Percentiles rank a stretch among this genome's conserved stretches.
phyloP scores from a whole-genome alignment of 2,329 filamentous ascomycete species.

The Thelonectria discophora region DNA sequence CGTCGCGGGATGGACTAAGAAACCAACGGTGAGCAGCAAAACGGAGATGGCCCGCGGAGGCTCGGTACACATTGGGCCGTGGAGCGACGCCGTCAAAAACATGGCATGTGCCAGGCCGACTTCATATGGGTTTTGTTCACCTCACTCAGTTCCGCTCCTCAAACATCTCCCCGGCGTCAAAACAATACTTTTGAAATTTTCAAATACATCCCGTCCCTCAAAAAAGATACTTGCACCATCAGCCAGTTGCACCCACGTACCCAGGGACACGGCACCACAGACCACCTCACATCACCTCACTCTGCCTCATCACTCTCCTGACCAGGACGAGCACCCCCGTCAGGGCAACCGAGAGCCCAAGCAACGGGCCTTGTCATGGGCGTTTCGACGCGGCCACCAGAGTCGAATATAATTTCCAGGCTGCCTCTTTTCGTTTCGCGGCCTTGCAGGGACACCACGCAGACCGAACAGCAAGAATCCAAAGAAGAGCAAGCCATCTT shows the following conservation, averaged over 20 bases:
- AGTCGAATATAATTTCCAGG: conserved; percentile 29
- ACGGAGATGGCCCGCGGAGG: conserved; percentile 7
- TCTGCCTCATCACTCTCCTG: conserved; percentile 41
- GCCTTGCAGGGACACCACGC: conserved; percentile 34
- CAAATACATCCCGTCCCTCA: background rate
- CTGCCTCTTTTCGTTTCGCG: conserved; percentile 28
- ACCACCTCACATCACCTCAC: conserved; percentile 43
- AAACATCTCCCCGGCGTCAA: background rate
- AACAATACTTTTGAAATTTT: background rate
- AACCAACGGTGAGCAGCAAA: conserved; percentile 9
- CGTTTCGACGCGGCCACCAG: conserved; percentile 32
- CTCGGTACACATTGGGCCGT: conserved; percentile 19
- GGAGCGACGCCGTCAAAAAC: background rate
- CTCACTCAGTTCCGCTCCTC: too few species aligned
- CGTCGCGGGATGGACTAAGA: conserved; percentile 18
- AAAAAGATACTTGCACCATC: conserved; percentile 3
- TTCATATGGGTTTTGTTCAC: background rate
- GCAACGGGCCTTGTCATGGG: conserved; percentile 29
- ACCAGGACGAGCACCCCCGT: conserved; percentile 37
- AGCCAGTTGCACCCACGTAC: conserved; percentile 15
- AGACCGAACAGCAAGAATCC: conserved; percentile 26
- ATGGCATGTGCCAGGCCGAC: conserved; percentile 2
- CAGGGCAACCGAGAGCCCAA: conserved; percentile 38
- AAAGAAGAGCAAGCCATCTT: background rate
- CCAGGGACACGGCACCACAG: conserved; percentile 38